Percentiles rank a stretch among this genome's conserved stretches.
phyloP scores from a whole-genome alignment of 2,329 filamentous ascomycete species.

The Colletotrichum aenigma region DNA sequence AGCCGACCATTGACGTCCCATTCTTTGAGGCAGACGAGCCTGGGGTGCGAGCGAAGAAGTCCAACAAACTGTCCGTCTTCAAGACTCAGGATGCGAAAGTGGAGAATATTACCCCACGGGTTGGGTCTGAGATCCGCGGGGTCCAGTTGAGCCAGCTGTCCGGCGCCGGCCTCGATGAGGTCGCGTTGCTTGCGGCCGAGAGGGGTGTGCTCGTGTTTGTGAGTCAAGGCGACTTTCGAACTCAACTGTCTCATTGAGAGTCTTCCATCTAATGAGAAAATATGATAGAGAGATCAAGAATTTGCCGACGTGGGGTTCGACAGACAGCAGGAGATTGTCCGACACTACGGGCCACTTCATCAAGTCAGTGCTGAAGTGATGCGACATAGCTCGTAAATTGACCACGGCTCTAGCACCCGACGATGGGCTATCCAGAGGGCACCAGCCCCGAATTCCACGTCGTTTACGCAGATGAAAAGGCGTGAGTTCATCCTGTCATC shows the following conservation, averaged over 20 bases:
- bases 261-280: not conserved
- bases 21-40: slow-evolving; percentile 33
- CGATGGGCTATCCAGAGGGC: slow-evolving; percentile 33
- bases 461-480: slow-evolving; percentile 34
- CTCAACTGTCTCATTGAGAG: not conserved
- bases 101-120: slow-evolving; percentile 30
- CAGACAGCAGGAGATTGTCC: slow-evolving; percentile 29
- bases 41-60: slow-evolving; percentile 30
- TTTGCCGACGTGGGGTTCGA: slow-evolving; percentile 36
- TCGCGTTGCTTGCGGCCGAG: slow-evolving; percentile 33
- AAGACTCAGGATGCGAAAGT: slow-evolving; percentile 7
- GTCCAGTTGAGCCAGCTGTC: slow-evolving; percentile 31
- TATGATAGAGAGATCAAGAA: slow-evolving; percentile 30
- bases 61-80: slow-evolving; percentile 23
- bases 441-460: slow-evolving; percentile 35
- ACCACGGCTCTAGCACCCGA: slow-evolving; percentile 25
- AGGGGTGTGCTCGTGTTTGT: slow-evolving; percentile 36
- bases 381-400: not conserved
- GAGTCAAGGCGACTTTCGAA: fast-evolving
- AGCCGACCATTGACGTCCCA: slow-evolving; percentile 25
- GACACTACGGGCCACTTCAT: slow-evolving; percentile 35
- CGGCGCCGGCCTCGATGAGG: slow-evolving; percentile 28
- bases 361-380: not conserved
- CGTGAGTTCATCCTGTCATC: slow-evolving; percentile 7
- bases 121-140: slow-evolving; percentile 31